Evolutionary conservation across 768 basidiomycete genomes (phyloP), one percentile per base, ranked within the genome.

Genomic region (Lactarius deliciosus): DNA sequence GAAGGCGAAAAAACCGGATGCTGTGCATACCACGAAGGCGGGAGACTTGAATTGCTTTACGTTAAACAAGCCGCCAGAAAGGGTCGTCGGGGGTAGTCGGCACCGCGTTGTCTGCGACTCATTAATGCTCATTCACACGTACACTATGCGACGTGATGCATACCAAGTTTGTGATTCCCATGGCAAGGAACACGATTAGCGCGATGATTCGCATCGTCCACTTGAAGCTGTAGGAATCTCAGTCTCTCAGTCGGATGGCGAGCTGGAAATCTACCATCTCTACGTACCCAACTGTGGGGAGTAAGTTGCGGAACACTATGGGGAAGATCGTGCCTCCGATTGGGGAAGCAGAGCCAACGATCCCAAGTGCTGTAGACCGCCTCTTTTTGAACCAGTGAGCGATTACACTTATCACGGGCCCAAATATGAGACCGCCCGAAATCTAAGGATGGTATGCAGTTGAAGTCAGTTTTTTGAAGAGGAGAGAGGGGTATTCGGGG

Each of bases 121-220:
- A 74, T 70, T 41, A 68, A 64, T 34, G 65, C 22, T 15, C 34
- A 36, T 10, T 10, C 5, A 25, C 22, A 36, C 8, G 8, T 43
- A 38, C 45, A 47, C 22, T n/a, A 13, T 22, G 75, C 68, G 62
- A 61, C 15, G 22, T 20, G 5, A 5, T 57, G 41, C 69, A 10
- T 55, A 83, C 81, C 57, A 90, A 64, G 74, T 88, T 90, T 16
- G 84, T 81, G 15, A 83, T 72, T 2, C 81, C 81, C 4, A 91
- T 78, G 1, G 81, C 73, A 16, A 80, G 68, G 1, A 88, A 67
- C 0, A 90, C 73, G 10, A 90, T 83, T 68, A 91, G 85, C 2
- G 85, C 90, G 53, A 91, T 75, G 38, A 87, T 83, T 15, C 91
- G 81, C 81, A 89, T 84, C 0, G 90, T 89, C 91, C 90, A 92